phyloP scores from a whole-genome alignment of 169 alveolate genomes.

The Plasmodium vinckei region DNA sequence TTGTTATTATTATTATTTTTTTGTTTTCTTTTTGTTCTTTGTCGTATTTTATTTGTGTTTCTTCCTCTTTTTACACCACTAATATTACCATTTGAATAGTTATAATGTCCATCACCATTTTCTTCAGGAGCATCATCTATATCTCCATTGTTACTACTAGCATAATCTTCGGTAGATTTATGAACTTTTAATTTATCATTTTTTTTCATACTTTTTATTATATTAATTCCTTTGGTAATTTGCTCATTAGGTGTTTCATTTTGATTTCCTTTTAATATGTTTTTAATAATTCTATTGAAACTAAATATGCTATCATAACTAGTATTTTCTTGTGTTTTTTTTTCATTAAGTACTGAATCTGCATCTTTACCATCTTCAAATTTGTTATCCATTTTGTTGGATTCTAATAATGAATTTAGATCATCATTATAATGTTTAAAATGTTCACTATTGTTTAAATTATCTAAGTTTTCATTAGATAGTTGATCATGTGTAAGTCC shows the following conservation, averaged over 20 bases:
- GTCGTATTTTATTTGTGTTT: slow-evolving; percentile 11
- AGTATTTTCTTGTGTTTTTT: slow-evolving; percentile 10
- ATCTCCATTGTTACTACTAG: no score
- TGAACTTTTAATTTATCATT: slow-evolving; percentile 19
- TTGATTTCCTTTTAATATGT: slow-evolving; percentile 39
- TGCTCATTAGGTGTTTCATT: slow-evolving; percentile 26
- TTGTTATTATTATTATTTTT: slow-evolving; percentile 32
- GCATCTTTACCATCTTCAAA: no score
- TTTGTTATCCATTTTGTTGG: background rate
- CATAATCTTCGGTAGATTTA: no score
- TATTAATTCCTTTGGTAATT: slow-evolving; percentile 63
- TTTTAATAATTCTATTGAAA: slow-evolving; percentile 52
- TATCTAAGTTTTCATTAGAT: background rate
- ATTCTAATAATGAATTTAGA: background rate
- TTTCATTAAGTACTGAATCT: no score
- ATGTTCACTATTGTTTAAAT: background rate
- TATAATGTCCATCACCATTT: background rate
- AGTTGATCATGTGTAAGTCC: background rate
- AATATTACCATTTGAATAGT: background rate
- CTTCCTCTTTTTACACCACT: background rate
- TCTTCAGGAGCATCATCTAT: background rate
- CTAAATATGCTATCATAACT: slow-evolving; percentile 20
- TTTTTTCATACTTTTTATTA: slow-evolving; percentile 29
- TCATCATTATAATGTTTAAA: background rate
- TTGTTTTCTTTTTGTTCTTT: background rate